Base-by-base conservation (phyloP, 805 yeast species). In the Yueomyces sp. region DNA sequence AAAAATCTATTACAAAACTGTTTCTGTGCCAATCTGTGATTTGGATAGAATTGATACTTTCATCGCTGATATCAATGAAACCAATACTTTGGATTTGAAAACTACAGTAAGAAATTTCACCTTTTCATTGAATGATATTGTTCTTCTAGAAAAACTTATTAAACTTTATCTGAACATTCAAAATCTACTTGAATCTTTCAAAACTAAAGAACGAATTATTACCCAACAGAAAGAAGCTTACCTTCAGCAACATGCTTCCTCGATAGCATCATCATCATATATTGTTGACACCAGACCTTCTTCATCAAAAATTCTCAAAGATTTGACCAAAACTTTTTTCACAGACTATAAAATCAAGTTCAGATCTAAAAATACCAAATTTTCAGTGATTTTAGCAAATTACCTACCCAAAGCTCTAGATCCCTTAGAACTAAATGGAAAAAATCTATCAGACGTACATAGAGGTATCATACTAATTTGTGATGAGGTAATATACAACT, bases 31-130 rank as follows among this genome's bases (percentile, higher is more conserved):
- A 3, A 52, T 60, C 8, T 51, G 52, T 38, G 55, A 52, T 1
- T 56, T 58, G 43, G 62, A 54, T 43, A 55, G 62, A 47, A 44
- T 51, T 33, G 64, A 58, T 36, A 49, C 52, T 8, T 55, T 54
- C 34, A 40, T 57, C 3, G 51, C 50, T 41, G 51, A 53, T 32
- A 38, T 47, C 5, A 44, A 45, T 3, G 47, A 42, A 9, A 44
- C 43, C 3, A 46, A 45, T 27, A 9, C n/a, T 6, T 31, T 56
- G 12, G 42, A 40, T 28, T 30, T 54, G n/a, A 51, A 52, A 11
- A 46, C 52, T n/a, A 57, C 64, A 3, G 39, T 57, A 32, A 49
- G 64, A 47, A 55, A 56, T 42, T 50, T 54, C 3, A 48, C 50
- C 34, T 34, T 52, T 26, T 50, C 54, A 2, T 45, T 60, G 12